These are phyloP conservation scores for Scedosporium apiospermum DNA, from an alignment of 2,329 filamentous ascomycete genomes.

Conservation along the genomic window DNA sequence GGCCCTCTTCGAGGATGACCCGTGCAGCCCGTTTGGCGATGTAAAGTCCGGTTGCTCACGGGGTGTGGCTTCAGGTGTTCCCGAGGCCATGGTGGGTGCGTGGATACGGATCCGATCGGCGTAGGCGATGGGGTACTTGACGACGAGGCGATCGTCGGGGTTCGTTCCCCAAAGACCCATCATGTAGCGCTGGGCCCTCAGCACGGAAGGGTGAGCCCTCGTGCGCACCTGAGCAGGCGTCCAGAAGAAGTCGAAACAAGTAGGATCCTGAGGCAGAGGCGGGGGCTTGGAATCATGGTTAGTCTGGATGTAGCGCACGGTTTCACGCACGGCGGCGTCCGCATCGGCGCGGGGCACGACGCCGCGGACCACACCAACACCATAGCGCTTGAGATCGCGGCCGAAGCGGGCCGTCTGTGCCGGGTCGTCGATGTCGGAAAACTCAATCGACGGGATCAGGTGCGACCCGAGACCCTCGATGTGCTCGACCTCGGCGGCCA, in stretches of 20 bases:
- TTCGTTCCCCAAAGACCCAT: constrained; percentile 55
- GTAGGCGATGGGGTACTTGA: constrained; percentile 55
- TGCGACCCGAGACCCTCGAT: constrained; percentile 40
- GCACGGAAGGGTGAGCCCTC: constrained; percentile 55
- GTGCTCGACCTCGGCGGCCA: constrained; percentile 41
- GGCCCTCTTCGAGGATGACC: background rate
- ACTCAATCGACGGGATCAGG: constrained; percentile 48
- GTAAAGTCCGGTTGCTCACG: constrained; percentile 12
- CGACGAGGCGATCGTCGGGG: constrained; percentile 47
- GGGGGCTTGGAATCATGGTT: constrained; percentile 23
- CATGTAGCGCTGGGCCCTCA: constrained; percentile 55
- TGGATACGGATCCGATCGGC: constrained; percentile 61
- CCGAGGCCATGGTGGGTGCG: constrained; percentile 29
- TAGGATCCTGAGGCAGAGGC: constrained; percentile 50
- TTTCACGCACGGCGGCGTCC: constrained; percentile 47
- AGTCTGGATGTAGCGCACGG: constrained; percentile 37
- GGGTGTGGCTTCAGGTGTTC: constrained; percentile 30
- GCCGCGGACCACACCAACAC: constrained; percentile 55
- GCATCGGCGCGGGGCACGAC: constrained; percentile 50
- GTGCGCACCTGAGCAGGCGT: constrained; percentile 59
- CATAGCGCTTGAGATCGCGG: constrained; percentile 34
- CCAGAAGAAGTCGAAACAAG: constrained; percentile 68
- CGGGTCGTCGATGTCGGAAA: constrained; percentile 35
- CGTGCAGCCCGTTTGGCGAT: constrained; percentile 4
- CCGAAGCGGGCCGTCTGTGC: constrained; percentile 9